Evolutionary conservation across 2,329 filamentous ascomycete genomes (phyloP).

Genomic region (Huntiella decipiens): DNA sequence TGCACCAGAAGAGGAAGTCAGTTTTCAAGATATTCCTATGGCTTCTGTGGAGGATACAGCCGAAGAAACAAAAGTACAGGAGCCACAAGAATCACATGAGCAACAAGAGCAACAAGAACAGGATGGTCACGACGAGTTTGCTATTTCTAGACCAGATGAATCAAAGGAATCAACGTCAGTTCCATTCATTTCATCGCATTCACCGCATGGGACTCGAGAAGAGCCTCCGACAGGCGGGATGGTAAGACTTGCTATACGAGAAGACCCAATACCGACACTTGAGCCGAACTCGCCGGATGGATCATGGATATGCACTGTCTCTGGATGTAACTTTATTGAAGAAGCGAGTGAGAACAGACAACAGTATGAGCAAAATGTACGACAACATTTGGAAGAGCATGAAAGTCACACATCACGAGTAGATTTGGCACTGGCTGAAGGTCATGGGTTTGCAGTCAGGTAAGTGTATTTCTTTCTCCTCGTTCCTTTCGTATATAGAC

Average conservation of each 20-base stretch:
- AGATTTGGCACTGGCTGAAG: conserved; percentile 36
- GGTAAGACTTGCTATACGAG: conserved; percentile 24
- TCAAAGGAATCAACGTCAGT: not conserved
- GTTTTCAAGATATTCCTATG: not conserved
- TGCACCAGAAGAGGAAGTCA: not conserved
- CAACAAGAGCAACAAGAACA: not conserved
- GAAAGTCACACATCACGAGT: conserved; percentile 32
- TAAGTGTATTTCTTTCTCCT: conserved; percentile 19
- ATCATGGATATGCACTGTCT: conserved; percentile 47
- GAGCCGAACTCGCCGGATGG: conserved; percentile 36
- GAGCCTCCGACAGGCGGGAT: not conserved
- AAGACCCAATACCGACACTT: conserved; percentile 30
- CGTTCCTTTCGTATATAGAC: not conserved
- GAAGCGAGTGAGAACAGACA: conserved; percentile 38
- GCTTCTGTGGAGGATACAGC: not conserved
- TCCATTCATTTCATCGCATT: not conserved
- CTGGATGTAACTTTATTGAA: conserved; percentile 45
- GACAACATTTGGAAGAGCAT: conserved; percentile 40
- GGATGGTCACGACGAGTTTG: conserved; percentile 3
- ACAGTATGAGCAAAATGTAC: conserved; percentile 33
- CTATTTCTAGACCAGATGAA: conserved; percentile 4
- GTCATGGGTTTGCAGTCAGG: conserved; percentile 36
- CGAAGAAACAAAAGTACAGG: too few relatives aligned
- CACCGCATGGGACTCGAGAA: not conserved
- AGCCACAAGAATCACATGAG: too few relatives aligned